A percentile compares a stretch with the other conserved stretches of the same genome.
These are phyloP conservation scores for Geoglossum cookeanum DNA, from an alignment of 2,329 filamentous ascomycete genomes.

Conservation along the genomic window DNA sequence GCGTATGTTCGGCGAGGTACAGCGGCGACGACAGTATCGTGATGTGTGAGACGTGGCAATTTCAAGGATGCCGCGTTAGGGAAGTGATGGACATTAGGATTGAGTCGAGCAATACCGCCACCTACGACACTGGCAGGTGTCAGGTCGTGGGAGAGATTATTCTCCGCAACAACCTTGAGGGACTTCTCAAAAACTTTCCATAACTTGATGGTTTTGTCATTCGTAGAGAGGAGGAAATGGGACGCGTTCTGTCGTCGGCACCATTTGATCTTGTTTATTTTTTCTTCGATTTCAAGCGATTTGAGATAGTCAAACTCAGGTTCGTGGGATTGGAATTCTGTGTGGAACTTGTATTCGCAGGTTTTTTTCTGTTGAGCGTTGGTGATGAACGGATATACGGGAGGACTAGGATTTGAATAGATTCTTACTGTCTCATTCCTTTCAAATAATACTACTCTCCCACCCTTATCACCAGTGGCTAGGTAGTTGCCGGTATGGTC, in stretches of 20 bases:
- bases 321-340: slow-evolving; percentile 98
- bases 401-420: background rate
- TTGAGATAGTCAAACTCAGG: slow-evolving; percentile 99
- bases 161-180: slow-evolving; percentile 94
- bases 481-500: slow-evolving; percentile 81
- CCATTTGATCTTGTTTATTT: slow-evolving; percentile 99
- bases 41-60: slow-evolving; percentile 87
- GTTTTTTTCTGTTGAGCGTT: slow-evolving; percentile 68
- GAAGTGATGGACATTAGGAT: slow-evolving; percentile 50
- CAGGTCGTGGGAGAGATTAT: slow-evolving; percentile 88
- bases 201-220: slow-evolving; percentile 99
- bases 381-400: background rate
- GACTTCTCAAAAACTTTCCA: slow-evolving; percentile 99
- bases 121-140: slow-evolving; percentile 57
- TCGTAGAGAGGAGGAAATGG: slow-evolving; percentile 93
- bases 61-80: slow-evolving; percentile 68
- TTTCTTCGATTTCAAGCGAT: slow-evolving; percentile 97
- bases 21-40: slow-evolving; percentile 93
- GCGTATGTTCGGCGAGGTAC: slow-evolving; percentile 92
- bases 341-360: slow-evolving; percentile 99
- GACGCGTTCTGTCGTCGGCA: slow-evolving; percentile 95
- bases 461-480: slow-evolving; percentile 78
- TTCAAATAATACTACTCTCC: slow-evolving; percentile 70
- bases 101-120: slow-evolving; percentile 56
- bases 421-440: slow-evolving; percentile 78